Evolutionary conservation across 331 rosid species (phyloP).

Genomic region (Quercus lobata): DNA sequence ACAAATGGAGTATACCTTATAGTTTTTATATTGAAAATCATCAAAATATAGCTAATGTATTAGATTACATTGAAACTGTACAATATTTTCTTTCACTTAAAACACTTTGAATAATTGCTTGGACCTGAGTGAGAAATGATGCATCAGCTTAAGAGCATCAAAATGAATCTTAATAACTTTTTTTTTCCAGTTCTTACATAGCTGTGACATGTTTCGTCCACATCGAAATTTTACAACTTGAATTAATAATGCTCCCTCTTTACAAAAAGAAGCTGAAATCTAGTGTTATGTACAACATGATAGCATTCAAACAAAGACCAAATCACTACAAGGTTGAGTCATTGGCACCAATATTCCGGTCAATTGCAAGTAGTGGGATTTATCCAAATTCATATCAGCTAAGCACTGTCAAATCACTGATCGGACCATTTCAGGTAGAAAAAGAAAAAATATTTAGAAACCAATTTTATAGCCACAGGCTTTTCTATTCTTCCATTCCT

Average conservation of each 20-base stretch:
- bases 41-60: too few species aligned
- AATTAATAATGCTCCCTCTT: constrained; percentile 28
- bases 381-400: background rate
- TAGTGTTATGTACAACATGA: constrained; percentile 65
- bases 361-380: constrained; percentile 18
- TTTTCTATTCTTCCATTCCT: constrained; percentile 40
- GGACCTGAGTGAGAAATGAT: constrained; percentile 20
- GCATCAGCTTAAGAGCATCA: constrained; percentile 41
- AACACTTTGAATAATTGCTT: background rate
- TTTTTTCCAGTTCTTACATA: constrained; percentile 25
- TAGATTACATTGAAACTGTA: too few species aligned
- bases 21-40: too few species aligned
- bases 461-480: constrained; percentile 20
- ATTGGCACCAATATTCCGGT: constrained; percentile 28
- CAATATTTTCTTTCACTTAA: too few species aligned
- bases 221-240: constrained; percentile 25
- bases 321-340: constrained; percentile 29
- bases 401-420: background rate
- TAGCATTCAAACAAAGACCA: constrained; percentile 37
- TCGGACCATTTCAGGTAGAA: constrained; percentile 7
- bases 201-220: constrained; percentile 33
- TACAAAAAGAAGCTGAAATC: constrained; percentile 53
- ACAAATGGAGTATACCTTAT: too few species aligned
- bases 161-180: constrained; percentile 15
- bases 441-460: constrained; percentile 10